Conservation (phyloP, 1,139 yeast species). For the Zygoascus meyerae region DNA sequence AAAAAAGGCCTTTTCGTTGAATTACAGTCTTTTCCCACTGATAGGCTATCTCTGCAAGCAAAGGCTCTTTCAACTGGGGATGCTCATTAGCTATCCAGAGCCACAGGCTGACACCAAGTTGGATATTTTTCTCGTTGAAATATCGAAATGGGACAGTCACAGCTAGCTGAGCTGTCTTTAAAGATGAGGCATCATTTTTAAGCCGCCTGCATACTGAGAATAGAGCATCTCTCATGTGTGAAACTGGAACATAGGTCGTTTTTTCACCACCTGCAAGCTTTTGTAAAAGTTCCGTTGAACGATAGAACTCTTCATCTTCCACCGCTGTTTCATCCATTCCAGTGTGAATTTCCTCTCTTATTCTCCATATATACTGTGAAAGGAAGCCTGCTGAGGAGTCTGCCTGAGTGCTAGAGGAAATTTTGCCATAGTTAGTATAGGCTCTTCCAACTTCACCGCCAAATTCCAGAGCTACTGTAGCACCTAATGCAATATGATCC, state of each 20-base stretch:
- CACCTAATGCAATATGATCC: slow-evolving; percentile 59
- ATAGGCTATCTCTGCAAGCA: slow-evolving; percentile 62
- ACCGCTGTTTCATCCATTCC: slow-evolving; percentile 4
- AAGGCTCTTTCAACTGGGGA: slow-evolving; percentile 48
- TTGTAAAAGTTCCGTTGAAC: slow-evolving; percentile 19
- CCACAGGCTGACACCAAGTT: slow-evolving; percentile 73
- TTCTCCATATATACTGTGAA: slow-evolving; percentile 72
- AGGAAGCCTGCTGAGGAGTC: slow-evolving; percentile 69
- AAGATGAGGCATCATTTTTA: slow-evolving; percentile 21
- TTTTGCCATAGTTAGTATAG: slow-evolving; percentile 40
- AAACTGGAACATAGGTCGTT: slow-evolving; percentile 15
- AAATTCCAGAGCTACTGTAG: slow-evolving; percentile 84
- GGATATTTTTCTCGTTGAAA: slow-evolving; percentile 58
- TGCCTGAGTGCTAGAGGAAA: slow-evolving; percentile 30
- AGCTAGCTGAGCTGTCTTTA: slow-evolving; percentile 23
- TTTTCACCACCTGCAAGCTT: slow-evolving; percentile 13
- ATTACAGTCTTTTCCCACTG: slow-evolving; percentile 66
- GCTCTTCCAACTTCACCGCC: slow-evolving; percentile 65
- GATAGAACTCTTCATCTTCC: slow-evolving; percentile 3
- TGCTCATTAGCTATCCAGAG: slow-evolving; percentile 70
- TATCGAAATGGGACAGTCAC: slow-evolving; percentile 67
- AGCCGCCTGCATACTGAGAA: slow-evolving; percentile 27
- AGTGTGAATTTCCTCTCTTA: slow-evolving; percentile 33
- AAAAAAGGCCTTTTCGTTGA: slow-evolving; percentile 58
- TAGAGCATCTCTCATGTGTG: slow-evolving; percentile 27